Base-by-base conservation (phyloP, 2,329 filamentous ascomycete genomes). In the Rhexocercosporidium sp. region DNA sequence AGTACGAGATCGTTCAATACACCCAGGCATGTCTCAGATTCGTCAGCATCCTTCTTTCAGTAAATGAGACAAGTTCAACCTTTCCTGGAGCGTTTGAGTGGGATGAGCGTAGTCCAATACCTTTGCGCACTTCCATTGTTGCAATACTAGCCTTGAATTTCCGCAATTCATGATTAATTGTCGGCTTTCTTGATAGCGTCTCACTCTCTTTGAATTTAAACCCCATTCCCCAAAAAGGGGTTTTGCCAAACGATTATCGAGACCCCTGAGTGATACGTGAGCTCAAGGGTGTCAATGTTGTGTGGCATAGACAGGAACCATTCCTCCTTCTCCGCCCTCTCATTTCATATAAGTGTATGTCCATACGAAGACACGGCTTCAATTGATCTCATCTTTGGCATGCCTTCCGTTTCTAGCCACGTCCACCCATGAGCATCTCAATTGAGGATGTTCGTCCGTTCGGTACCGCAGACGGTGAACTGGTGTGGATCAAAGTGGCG, bases 401-500 rank as follows among this genome's bases (percentile, higher is more conserved):
- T 47, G n/a, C 44, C n/a, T 14, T 20, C 31, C 16, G 8, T 20
- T 31, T 56, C 16, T 18, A 3, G 31, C n/a, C n/a, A n/a, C 31
- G 34, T 37, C 34, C 34, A 31, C 29, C 29, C 29, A 56, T 11
- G 29, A 37, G 18, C 8, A 20, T 1, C 53, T 9, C 22, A 16
- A 29, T 37, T 37, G 18, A 12, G 31, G 12, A 11, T 29, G 22
- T 37, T 56, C 16, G n/a, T n/a, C 53, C 53, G n/a, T 31, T n/a
- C 11, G n/a, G 16, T 56, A 34, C 29, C 18, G 22, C 31, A 39
- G 29, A 37, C 31, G 16, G 29, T 56, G 7, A n/a, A 56, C 1
- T 20, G 8, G 29, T 39, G 29, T 56, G 53, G 53, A 37, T n/a
- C n/a, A 37, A 37, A 56, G 53, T 56, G 53, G 53, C 31, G 53